Conservation (phyloP, 129 eudicot genomes). For the Pulicaria dysenterica region DNA sequence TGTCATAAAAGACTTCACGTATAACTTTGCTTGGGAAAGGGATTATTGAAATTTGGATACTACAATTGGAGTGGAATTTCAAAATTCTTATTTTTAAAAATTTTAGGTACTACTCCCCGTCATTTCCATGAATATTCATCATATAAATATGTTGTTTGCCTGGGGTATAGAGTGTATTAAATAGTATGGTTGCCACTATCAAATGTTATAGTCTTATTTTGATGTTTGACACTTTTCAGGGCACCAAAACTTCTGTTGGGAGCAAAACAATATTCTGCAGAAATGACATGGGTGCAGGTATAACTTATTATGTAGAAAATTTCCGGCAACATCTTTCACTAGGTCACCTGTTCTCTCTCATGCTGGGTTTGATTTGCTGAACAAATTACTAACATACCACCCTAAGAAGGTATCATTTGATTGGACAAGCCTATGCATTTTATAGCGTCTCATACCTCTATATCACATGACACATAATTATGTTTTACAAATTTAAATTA, state of each 20-base stretch:
- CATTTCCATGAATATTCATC: neutral
- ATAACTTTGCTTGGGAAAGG: too few species aligned
- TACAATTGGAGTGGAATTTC: too few species aligned
- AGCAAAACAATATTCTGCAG: constrained; percentile 87
- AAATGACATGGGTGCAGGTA: constrained; percentile 95
- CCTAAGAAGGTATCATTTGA: constrained; percentile 71
- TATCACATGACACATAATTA: neutral
- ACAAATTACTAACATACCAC: constrained; percentile 83
- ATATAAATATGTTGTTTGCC: too few species aligned
- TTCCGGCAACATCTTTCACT: constrained; percentile 93
- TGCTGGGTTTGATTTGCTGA: constrained; percentile 95
- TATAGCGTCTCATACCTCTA: neutral
- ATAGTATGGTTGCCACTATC: constrained; percentile 2
- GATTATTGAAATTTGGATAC: too few species aligned
- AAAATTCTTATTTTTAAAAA: too few species aligned
- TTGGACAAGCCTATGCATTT: neutral
- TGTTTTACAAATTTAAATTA: neutral
- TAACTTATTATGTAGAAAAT: constrained; percentile 72
- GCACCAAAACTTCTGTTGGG: constrained; percentile 96
- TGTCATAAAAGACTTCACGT: too few species aligned
- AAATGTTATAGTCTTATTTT: constrained; percentile 5
- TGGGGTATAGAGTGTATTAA: too few species aligned
- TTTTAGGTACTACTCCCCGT: neutral
- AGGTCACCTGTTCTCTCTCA: constrained; percentile 90
- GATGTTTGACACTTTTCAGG: constrained; percentile 46